Percentiles rank a stretch among this genome's conserved stretches.
These are phyloP conservation scores for Coemansia erecta DNA, from an alignment of 192 early-diverging fungal genomes.

Conservation along the genomic window DNA sequence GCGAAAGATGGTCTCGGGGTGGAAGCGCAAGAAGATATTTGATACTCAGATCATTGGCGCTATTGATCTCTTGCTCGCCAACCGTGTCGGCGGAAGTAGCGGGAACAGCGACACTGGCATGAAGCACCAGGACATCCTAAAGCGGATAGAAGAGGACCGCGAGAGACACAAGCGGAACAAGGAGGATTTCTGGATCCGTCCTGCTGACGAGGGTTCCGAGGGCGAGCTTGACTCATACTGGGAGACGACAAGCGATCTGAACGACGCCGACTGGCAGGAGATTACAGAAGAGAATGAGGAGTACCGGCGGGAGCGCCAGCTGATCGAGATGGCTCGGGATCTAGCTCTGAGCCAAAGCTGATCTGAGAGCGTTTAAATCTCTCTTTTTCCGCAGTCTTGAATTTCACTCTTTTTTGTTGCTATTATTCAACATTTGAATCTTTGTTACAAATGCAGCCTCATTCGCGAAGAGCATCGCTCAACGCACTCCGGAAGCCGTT, in stretches of 20 bases:
- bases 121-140: constrained; percentile 51
- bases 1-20: constrained; percentile 32
- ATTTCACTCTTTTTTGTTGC: neutral
- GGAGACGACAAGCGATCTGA: constrained; percentile 52
- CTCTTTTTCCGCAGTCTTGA: constrained; percentile 17
- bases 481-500: constrained; percentile 37
- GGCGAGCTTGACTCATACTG: constrained; percentile 49
- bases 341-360: neutral
- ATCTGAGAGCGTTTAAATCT: neutral
- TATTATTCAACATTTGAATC: constrained; percentile 3
- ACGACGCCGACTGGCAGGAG: constrained; percentile 44
- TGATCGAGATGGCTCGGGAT: constrained; percentile 5
- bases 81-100: constrained; percentile 13
- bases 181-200: constrained; percentile 57
- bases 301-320: constrained; percentile 25
- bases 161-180: constrained; percentile 56
- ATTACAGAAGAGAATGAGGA: constrained; percentile 35
- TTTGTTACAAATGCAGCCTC: constrained; percentile 13
- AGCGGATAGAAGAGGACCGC: constrained; percentile 58
- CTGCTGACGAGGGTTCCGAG: constrained; percentile 21
- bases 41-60: constrained; percentile 10
- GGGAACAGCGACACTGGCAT: constrained; percentile 23
- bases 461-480: constrained; percentile 10
- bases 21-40: constrained; percentile 34
- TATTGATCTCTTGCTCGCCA: constrained; percentile 22